Percentiles rank a stretch among this genome's conserved stretches.
phyloP scores from a whole-genome alignment of 2,329 filamentous ascomycete species.

The Knoxdaviesia proteae region DNA sequence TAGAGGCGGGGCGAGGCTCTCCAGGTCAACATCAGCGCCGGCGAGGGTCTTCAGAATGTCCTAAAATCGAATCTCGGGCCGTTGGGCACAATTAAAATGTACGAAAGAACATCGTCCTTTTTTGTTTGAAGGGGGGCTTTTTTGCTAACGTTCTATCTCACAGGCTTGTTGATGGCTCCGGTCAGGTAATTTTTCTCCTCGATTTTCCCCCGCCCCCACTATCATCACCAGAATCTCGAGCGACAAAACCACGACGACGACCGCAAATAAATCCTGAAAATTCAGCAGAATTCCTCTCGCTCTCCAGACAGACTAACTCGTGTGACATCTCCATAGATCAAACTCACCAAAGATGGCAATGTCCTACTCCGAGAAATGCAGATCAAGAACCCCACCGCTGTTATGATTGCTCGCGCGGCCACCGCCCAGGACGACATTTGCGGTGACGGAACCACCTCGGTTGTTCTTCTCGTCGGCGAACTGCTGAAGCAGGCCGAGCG shows the following conservation, averaged over 20 bases:
- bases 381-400: constrained; percentile 96
- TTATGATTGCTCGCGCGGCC: constrained; percentile 63
- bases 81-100: constrained; percentile 93
- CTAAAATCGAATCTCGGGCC: constrained; percentile 92
- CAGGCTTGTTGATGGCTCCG: constrained; percentile 49
- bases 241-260: background rate
- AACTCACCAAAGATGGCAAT: constrained; percentile 96
- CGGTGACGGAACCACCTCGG: constrained; percentile 91
- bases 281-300: background rate
- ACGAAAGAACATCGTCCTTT: constrained; percentile 6
- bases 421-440: constrained; percentile 98
- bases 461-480: constrained; percentile 87
- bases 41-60: constrained; percentile 83
- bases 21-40: constrained; percentile 88
- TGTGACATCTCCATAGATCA: constrained; percentile 42
- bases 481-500: constrained; percentile 93
- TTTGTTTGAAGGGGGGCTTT: background rate
- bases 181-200: constrained; percentile 29
- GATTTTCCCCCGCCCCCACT: constrained; percentile 8
- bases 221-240: too few species aligned
- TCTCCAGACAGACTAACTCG: constrained; percentile 6
- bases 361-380: constrained; percentile 64
- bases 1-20: constrained; percentile 93
- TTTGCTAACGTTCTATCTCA: constrained; percentile 8
- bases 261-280: constrained; percentile 3